Base-by-base conservation (phyloP, 1,139 yeast species). In the Candida tetrigidarum region DNA sequence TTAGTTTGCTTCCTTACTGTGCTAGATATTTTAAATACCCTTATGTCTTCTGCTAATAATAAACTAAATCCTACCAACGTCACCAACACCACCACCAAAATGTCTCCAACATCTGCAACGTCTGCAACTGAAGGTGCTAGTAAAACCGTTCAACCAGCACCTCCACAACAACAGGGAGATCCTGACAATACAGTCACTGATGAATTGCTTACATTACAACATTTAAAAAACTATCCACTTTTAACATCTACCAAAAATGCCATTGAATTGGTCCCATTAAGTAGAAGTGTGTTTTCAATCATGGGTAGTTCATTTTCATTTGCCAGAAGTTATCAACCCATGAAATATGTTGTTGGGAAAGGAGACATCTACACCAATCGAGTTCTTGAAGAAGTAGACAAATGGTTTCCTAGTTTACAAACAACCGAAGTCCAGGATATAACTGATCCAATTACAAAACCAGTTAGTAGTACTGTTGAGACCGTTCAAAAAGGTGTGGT, bases 391-490 rank as follows among this genome's bases (percentile, higher is more conserved):
- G 60, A 59, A 41, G 56, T 78, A 28, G 83, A 79, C 50, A 50
- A 55, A 37, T 44, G 55, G 35, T 52, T 66, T 4, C 67, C 83
- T 0, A 52, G 59, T 34, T 63, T 71, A 44, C 73, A 71, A 51
- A 67, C 72, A 0, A 52, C 69, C 34, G 71, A 72, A 50, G 62
- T 66, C 49, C 58, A 64, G 32, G 75, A 75, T 49, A 55, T 76
- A 23, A 68, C 74, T 34, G 64, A 69, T 41, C 75, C 80, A 1
- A 64, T 78, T 41, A 63, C 74, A 3, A 61, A 66, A 42, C 84
- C 84, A 3, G 50, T 72, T 6, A 52, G 64, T 32, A 64, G 65
- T 20, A 60, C 69, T 12, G 59, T 71, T 14, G 56, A 60, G 25
- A 51, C 71, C 16, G 60, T 68, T 15, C 75, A 71, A 46, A 57